Conservation (phyloP, 768 basidiomycete genomes). For the Rhizopogon rudus region DNA sequence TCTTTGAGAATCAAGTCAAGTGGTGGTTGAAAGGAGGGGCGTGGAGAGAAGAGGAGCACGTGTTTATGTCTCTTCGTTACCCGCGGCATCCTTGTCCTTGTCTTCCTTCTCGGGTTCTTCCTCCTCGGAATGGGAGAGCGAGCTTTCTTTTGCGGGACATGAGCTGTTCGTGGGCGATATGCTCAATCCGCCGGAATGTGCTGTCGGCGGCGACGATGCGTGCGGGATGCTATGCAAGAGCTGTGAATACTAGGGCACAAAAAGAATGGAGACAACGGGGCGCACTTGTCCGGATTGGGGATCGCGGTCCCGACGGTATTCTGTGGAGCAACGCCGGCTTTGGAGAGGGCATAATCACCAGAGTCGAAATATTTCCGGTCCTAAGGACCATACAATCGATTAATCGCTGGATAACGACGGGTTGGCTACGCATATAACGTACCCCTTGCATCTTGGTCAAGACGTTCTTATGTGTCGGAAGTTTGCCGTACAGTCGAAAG, state of each 20-base stretch:
- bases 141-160: constrained; percentile 61
- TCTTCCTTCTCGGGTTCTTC: constrained; percentile 15
- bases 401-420: constrained; percentile 3
- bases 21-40: too few relatives aligned
- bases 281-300: constrained; percentile 96
- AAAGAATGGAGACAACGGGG: constrained; percentile 8
- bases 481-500: constrained; percentile 91
- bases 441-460: constrained; percentile 97
- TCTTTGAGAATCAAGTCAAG: neutral
- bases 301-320: constrained; percentile 92
- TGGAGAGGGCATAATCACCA: constrained; percentile 95
- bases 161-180: constrained; percentile 71
- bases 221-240: constrained; percentile 70
- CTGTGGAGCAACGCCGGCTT: constrained; percentile 88
- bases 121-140: constrained; percentile 27
- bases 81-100: constrained; percentile 8
- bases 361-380: constrained; percentile 99
- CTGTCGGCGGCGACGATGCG: constrained; percentile 66
- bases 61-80: constrained; percentile 12
- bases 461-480: constrained; percentile 90
- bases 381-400: constrained; percentile 34
- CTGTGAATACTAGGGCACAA: neutral
- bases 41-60: neutral
- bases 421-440: constrained; percentile 9
- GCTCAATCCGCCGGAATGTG: constrained; percentile 52